Evolutionary conservation across 331 rosid genomes (phyloP), one percentile per base, ranked within the genome.

Genomic region (Acacia pycnantha): DNA sequence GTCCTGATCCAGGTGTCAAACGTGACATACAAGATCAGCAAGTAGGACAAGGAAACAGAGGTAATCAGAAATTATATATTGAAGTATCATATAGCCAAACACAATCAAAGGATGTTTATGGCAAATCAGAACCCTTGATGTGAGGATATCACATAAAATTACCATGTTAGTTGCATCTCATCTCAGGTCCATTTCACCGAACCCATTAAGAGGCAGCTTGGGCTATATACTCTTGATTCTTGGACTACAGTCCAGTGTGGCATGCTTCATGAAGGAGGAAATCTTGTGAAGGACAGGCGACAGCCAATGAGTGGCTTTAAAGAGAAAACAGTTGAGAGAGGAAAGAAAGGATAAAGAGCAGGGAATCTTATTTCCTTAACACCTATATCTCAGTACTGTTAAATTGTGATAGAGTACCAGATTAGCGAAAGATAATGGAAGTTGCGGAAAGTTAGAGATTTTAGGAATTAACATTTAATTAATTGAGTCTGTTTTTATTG

Each of bases 21-120:
- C 0, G 13, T 65, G 46, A 35, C 66, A 71, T 53, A 27, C 21
- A 72, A 22, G 72, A 73, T 76, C 31, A 69, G 82, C 33, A 56
- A 79, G 56, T 33, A 75, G 51, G 26, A 37, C 48, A 84, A 26
- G 26, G 43, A 82, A 81, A 75, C 71, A 68, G 72, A 68, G 64
- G 66, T 27, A 35, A 26, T 35, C 27, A 51, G 73, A 82, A 66
- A 71, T 18, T 67, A 64, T 72, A 43, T 29, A 33, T 72, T 71
- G 48, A 4, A 72, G 53, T 58, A 65, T 61, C 64, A 76, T 31
- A 46, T 43, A 35, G 74, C 54, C 82, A 31, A 14, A 78, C 69
- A 35, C 58, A 44, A 44, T 41, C 15, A 58, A 77, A 26, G 15
- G 67, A 56, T 69, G 70, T 14, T 22, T 71, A 77, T 41, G 80